Percentiles rank a stretch among this genome's conserved stretches.
Conservation (phyloP, 1,139 yeast genomes). For the Geotrichum bryndzae region DNA sequence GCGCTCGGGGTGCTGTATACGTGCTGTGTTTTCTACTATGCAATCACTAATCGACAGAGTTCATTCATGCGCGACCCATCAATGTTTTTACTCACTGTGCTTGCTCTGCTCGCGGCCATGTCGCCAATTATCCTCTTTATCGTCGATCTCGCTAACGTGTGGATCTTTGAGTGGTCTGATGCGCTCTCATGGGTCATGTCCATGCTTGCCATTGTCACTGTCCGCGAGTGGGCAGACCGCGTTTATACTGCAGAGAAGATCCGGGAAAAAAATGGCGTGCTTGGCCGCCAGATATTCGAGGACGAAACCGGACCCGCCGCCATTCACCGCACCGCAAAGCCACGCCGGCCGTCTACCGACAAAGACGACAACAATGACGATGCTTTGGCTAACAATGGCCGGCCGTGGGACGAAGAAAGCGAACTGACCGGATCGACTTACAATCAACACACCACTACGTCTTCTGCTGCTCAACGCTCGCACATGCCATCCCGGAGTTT, state of each 20-base stretch:
- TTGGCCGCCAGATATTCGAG: conserved; percentile 71
- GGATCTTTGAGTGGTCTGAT: conserved; percentile 68
- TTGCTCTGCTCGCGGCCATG: conserved; percentile 51
- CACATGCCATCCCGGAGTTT: too few species aligned
- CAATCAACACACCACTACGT: background rate
- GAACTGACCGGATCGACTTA: background rate
- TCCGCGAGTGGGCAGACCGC: conserved; percentile 83
- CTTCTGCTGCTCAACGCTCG: background rate
- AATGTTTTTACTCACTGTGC: conserved; percentile 47
- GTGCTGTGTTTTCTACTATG: conserved; percentile 55
- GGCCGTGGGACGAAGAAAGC: background rate
- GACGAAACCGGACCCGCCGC: conserved; percentile 40
- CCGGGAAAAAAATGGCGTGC: conserved; percentile 61
- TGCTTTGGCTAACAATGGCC: background rate
- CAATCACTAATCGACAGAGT: conserved; percentile 43
- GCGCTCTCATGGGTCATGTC: conserved; percentile 65
- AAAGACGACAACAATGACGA: background rate
- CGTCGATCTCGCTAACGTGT: conserved; percentile 68
- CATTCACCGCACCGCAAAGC: background rate
- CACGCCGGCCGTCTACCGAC: background rate
- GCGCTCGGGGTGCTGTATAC: conserved; percentile 70
- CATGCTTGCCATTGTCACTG: conserved; percentile 62
- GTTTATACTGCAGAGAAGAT: conserved; percentile 51
- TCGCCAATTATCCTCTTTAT: conserved; percentile 63
- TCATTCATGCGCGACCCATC: conserved; percentile 41